These are phyloP conservation scores for Cymbopogon flexuosus DNA, from an alignment of 202 grass and related monocot species.

Conservation along the genomic window DNA sequence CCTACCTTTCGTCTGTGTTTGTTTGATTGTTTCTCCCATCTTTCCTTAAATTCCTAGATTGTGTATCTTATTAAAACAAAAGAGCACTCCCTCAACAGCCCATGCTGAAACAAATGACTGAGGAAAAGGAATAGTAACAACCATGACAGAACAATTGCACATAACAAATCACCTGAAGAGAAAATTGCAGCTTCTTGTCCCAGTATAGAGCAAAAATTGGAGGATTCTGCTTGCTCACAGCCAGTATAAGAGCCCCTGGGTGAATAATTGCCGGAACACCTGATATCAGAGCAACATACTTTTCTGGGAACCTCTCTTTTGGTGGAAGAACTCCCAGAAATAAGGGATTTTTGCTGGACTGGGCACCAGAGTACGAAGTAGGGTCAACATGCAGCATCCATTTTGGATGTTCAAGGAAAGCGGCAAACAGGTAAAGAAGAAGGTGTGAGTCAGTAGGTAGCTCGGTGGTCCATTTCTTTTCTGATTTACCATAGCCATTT, in stretches of 20 bases:
- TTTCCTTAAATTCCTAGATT: not conserved
- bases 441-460: slow-evolving; percentile 86
- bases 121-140: not conserved
- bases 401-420: slow-evolving; percentile 96
- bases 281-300: slow-evolving; percentile 91
- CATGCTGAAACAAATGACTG: not conserved
- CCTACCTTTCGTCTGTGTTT: slow-evolving; percentile 17
- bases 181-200: slow-evolving; percentile 95
- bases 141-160: not conserved
- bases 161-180: slow-evolving; percentile 68
- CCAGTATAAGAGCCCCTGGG: slow-evolving; percentile 79
- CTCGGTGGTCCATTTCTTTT: slow-evolving; percentile 73
- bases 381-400: slow-evolving; percentile 97
- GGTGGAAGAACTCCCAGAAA: slow-evolving; percentile 95
- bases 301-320: slow-evolving; percentile 93
- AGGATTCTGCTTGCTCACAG: slow-evolving; percentile 77
- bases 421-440: slow-evolving; percentile 79
- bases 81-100: not conserved
- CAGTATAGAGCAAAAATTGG: slow-evolving; percentile 82
- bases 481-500: slow-evolving; percentile 59
- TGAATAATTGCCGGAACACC: slow-evolving; percentile 80
- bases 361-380: slow-evolving; percentile 82
- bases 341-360: slow-evolving; percentile 93
- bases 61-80: not conserved
- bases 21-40: slow-evolving; percentile 21